These are phyloP conservation scores for Venturia oleaginea DNA, from an alignment of 2,329 filamentous ascomycete species.

Conservation along the genomic window DNA sequence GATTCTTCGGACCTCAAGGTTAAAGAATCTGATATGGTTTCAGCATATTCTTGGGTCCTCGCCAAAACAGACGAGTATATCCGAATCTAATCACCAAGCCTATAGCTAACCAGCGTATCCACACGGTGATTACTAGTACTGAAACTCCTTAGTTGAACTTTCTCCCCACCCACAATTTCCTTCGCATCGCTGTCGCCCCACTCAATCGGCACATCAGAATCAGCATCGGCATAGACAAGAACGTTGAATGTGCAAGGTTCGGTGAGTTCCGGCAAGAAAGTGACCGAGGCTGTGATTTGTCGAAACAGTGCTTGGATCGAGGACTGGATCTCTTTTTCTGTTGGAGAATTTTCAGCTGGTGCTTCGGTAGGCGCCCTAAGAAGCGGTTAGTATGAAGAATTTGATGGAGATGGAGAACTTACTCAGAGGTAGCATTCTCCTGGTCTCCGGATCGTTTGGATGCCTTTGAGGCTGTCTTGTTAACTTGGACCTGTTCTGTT, in stretches of 20 bases:
- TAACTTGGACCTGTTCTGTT: conserved; percentile 47
- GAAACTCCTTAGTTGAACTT: conserved; percentile 90
- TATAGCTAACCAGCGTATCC: conserved; percentile 91
- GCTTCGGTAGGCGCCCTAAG: neutral
- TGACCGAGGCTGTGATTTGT: conserved; percentile 95
- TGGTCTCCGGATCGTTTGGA: conserved; percentile 49
- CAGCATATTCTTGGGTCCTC: neutral
- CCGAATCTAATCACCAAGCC: conserved; percentile 28
- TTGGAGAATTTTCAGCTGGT: conserved; percentile 33
- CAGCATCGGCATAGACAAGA: conserved; percentile 91
- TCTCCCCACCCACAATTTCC: conserved; percentile 89
- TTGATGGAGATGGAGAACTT: conserved; percentile 21
- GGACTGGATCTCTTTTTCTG: conserved; percentile 85
- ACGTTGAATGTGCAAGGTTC: conserved; percentile 99
- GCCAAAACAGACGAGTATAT: neutral
- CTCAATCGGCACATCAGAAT: conserved; percentile 92
- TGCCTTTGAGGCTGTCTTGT: conserved; percentile 41
- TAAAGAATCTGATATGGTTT: neutral
- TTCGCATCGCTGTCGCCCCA: conserved; percentile 98
- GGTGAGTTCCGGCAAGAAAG: conserved; percentile 86
- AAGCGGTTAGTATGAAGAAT: neutral
- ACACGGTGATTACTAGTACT: conserved; percentile 91
- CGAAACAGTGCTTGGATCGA: conserved; percentile 96
- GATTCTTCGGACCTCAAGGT: neutral
- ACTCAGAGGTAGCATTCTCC: conserved; percentile 57